Evolutionary conservation across 1,284 basidiomycete genomes (phyloP).

Genomic region (Neolentinus lepideus): DNA sequence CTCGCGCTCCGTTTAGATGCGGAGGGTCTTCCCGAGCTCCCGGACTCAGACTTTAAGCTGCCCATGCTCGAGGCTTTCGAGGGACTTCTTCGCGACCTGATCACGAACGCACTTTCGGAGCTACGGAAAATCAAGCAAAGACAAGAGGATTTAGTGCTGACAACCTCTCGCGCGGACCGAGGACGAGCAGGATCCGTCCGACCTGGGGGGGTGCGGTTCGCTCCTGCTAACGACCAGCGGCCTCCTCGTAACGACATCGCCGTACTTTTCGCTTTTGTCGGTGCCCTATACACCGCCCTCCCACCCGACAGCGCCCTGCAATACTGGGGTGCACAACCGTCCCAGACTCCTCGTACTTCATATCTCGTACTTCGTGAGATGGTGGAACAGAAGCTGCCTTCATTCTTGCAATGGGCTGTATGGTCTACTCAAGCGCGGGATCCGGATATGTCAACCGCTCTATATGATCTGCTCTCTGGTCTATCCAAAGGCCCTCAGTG

Average conservation of each 20-base stretch:
- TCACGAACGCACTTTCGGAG: conserved; percentile 79
- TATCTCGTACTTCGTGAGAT: conserved; percentile 54
- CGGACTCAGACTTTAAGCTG: conserved; percentile 58
- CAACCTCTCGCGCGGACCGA: conserved; percentile 53
- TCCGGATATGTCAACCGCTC: conserved; percentile 63
- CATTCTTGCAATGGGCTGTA: conserved; percentile 84
- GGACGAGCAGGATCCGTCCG: conserved; percentile 38
- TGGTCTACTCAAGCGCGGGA: conserved; percentile 77
- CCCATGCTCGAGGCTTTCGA: conserved; percentile 67
- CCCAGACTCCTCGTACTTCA: conserved; percentile 28
- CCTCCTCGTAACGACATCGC: conserved; percentile 78
- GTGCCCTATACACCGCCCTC: conserved; percentile 70
- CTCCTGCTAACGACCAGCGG: conserved; percentile 27
- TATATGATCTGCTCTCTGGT: conserved; percentile 88
- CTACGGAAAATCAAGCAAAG: conserved; percentile 87
- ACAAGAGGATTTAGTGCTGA: conserved; percentile 79
- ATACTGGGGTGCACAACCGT: conserved; percentile 72
- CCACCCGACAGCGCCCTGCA: conserved; percentile 73
- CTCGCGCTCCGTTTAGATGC: conserved; percentile 25
- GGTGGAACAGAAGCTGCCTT: conserved; percentile 58
- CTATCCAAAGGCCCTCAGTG: conserved; percentile 79
- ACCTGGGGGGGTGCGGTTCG: conserved; percentile 12
- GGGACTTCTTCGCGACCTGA: conserved; percentile 61
- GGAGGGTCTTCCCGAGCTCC: conserved; percentile 50
- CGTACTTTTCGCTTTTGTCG: conserved; percentile 77